Evolutionary conservation across 371 early-diverging fungal genomes (phyloP).

Genomic region (Mortierella sp.): DNA sequence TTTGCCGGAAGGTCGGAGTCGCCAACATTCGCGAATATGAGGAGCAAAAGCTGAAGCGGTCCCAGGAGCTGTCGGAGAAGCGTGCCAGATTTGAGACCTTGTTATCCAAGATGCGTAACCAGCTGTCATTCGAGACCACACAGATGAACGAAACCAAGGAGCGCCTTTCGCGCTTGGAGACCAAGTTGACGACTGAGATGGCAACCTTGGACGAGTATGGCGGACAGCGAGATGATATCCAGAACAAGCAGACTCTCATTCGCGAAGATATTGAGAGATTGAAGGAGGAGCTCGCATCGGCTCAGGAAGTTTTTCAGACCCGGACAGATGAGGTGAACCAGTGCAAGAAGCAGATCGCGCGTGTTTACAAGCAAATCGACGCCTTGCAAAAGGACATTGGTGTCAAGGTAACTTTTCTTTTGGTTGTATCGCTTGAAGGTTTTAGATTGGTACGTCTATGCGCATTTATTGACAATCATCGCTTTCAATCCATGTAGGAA

Average conservation of each 20-base stretch:
- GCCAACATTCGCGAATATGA: slow-evolving; percentile 90
- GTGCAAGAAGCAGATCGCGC: slow-evolving; percentile 71
- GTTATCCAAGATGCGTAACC: slow-evolving; percentile 82
- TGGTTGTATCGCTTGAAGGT: neutral
- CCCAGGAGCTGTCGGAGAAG: slow-evolving; percentile 80
- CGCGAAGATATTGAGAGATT: slow-evolving; percentile 52
- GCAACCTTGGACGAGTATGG: slow-evolving; percentile 56
- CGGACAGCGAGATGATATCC: slow-evolving; percentile 56
- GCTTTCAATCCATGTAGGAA: slow-evolving; percentile 60
- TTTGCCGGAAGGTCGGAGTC: slow-evolving; percentile 81
- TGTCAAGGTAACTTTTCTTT: slow-evolving; percentile 56
- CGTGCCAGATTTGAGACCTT: slow-evolving; percentile 82
- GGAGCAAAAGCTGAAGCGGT: slow-evolving; percentile 73
- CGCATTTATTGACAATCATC: neutral
- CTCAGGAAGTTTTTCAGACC: slow-evolving; percentile 60
- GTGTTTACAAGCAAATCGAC: slow-evolving; percentile 77
- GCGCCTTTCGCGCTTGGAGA: slow-evolving; percentile 68
- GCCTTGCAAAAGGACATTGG: slow-evolving; percentile 73
- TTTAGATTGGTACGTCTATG: neutral
- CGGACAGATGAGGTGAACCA: slow-evolving; percentile 70
- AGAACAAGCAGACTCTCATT: slow-evolving; percentile 60
- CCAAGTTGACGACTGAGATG: slow-evolving; percentile 57
- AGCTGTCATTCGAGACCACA: slow-evolving; percentile 80
- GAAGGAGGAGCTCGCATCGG: slow-evolving; percentile 62
- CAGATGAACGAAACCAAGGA: slow-evolving; percentile 77